Evolutionary conservation across 164 flowering plant species (phyloP), one percentile per base, ranked within the genome.

Genomic region (Umbilicus rupestris): DNA sequence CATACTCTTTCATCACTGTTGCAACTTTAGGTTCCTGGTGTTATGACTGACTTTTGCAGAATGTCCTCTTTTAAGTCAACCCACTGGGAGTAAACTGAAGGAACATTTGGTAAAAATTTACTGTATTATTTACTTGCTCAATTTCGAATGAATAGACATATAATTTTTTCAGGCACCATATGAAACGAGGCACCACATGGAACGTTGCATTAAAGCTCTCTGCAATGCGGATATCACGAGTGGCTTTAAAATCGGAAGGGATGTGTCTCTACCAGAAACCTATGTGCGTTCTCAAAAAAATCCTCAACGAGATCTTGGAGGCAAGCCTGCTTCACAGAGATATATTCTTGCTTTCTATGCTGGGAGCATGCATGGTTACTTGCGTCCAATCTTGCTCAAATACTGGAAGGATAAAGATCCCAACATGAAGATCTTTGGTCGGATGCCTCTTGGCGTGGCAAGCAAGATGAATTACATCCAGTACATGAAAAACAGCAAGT

Each of bases 141-240:
- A 0, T 19, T 16, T 47, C n/a, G n/a, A n/a, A n/a, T n/a, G n/a
- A n/a, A n/a, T n/a, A n/a, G n/a, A n/a, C n/a, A n/a, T n/a, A n/a
- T n/a, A n/a, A n/a, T 47, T 2, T 47, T n/a, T 47, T 19, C 52
- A 47, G 52, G 22, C 52, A 20, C 90, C 85, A 17, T 85, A 85
- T 63, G 87, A 83, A 62, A 83, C 87, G 55, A 79, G 86, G 70
- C 86, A 85, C 72, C 90, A 85, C 37, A 85, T 84, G 90, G 86
- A 86, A 64, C 82, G 69, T 24, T 82, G 87, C 81, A 82, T 86
- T 8, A 86, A 81, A 74, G 90, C 87, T 24, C 86, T 86, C 22
- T 86, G 87, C 82, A 86, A 84, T 73, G 86, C 90, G 22, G 87
- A 85, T 70, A 80, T 84, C 20, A 80, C 90, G 15, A 69, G 26